Base-by-base conservation (phyloP, 345 rosid genomes). In the Populus tremula region DNA sequence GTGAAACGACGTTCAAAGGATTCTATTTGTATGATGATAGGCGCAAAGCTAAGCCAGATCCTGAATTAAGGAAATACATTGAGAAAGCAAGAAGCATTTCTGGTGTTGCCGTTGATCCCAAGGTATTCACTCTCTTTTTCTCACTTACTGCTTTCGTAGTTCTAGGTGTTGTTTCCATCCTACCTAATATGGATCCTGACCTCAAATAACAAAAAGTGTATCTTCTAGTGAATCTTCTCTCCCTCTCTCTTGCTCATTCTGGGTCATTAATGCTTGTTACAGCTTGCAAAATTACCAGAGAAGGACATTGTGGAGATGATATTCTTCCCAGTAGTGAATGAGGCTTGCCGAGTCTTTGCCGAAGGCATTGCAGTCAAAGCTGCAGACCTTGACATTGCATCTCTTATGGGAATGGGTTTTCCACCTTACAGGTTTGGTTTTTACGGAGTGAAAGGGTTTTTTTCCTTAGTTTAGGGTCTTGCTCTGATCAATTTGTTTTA, bases 291-390 rank as follows among this genome's bases (percentile, higher is more conserved):
- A 27, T 78, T 96, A 62, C 69, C 96, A 0, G 98, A 96, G 76
- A 89, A 87, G 81, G 97, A 96, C 80, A 92, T 96, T 25, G 82
- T 94, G 59, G 99, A 96, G 88, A 96, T 94, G 98, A 77, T 88
- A 69, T 91, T 96, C 86, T 92, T 96, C 77, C 98, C 99, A 0
- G 97, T 96, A 69, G 97, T 96, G 69, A 96, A 96, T 45, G 99
- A 96, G 84, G 95, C 99, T 63, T 96, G 99, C 75, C 88, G 95
- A 67, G 93, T 96, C 62, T 88, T 91, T 41, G 94, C 93, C 0
- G 99, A 96, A 86, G 97, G 99, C 17, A 92, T 96, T 76, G 97
- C 90, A 67, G 97, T 92, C 65, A 93, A 96, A 87, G 97, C 96
- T 73, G 89, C 97, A 6, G 98, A 96, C 84, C 92, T 94, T 56